These are phyloP conservation scores for Phaffomyces opuntiae DNA, from an alignment of 805 yeast species.

Conservation along the genomic window DNA sequence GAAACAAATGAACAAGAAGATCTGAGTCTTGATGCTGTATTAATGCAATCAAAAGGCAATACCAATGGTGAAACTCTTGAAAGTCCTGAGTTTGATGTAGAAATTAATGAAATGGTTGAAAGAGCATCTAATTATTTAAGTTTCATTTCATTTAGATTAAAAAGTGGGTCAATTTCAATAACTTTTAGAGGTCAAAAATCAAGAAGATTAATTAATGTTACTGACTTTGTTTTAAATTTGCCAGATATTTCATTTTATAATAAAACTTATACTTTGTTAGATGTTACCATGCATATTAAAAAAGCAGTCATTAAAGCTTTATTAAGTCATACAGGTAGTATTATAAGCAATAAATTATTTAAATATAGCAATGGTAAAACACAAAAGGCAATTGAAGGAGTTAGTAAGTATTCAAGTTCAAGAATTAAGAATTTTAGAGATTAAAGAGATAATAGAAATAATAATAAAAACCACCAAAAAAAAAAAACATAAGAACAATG, in stretches of 20 bases:
- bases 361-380: constrained; percentile 23
- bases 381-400: constrained; percentile 11
- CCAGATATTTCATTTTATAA: constrained; percentile 55
- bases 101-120: constrained; percentile 57
- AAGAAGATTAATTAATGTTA: constrained; percentile 66
- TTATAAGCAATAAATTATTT: constrained; percentile 68
- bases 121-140: constrained; percentile 71
- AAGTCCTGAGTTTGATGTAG: constrained; percentile 21
- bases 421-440: constrained; percentile 19
- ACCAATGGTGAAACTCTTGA: background rate
- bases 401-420: constrained; percentile 19
- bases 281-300: constrained; percentile 54
- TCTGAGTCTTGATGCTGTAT: constrained; percentile 10
- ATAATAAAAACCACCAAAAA: background rate
- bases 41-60: background rate
- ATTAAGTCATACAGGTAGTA: constrained; percentile 63
- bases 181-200: constrained; percentile 75
- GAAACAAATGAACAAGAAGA: background rate
- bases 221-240: constrained; percentile 57
- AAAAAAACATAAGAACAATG: background rate
- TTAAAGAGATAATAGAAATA: background rate
- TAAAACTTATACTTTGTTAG: constrained; percentile 67
- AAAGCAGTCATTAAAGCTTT: constrained; percentile 54
- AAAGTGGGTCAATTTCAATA: constrained; percentile 48
- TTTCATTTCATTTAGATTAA: constrained; percentile 49